Evolutionary conservation across 768 basidiomycete species (phyloP).

Genomic region (Lactifluus echinatus): DNA sequence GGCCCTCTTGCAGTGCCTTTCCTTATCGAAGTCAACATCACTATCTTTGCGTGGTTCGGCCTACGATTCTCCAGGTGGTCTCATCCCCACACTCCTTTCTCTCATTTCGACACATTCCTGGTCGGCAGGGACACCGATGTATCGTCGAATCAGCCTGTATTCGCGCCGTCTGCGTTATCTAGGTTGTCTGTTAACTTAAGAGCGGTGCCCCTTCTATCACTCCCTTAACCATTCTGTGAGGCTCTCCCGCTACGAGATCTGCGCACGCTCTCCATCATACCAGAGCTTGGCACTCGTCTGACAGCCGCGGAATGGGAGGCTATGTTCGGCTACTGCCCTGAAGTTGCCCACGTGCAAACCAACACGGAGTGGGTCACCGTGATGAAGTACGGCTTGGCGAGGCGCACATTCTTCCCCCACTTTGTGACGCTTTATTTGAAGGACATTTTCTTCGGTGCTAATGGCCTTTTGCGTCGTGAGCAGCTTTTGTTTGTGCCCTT

Average conservation of each 20-base stretch:
- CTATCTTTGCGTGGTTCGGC: neutral
- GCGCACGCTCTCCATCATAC: neutral
- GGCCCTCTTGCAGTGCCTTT: neutral
- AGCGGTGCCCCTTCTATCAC: too few relatives aligned
- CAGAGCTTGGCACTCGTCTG: neutral
- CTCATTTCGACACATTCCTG: neutral
- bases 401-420: neutral
- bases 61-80: neutral
- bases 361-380: too few relatives aligned
- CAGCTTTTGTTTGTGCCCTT: too few relatives aligned
- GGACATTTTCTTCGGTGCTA: too few relatives aligned
- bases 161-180: neutral
- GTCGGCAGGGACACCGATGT: neutral
- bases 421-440: neutral
- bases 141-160: neutral
- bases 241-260: neutral
- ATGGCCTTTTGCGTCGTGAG: too few relatives aligned
- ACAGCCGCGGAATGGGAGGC: neutral
- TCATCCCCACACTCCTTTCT: neutral
- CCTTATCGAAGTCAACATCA: neutral
- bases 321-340: neutral
- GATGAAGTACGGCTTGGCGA: neutral
- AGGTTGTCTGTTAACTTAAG: neutral
- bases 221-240: neutral
- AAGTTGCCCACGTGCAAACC: neutral